phyloP scores from a whole-genome alignment of 208 protist species.

The Trichomonas gallinae region DNA sequence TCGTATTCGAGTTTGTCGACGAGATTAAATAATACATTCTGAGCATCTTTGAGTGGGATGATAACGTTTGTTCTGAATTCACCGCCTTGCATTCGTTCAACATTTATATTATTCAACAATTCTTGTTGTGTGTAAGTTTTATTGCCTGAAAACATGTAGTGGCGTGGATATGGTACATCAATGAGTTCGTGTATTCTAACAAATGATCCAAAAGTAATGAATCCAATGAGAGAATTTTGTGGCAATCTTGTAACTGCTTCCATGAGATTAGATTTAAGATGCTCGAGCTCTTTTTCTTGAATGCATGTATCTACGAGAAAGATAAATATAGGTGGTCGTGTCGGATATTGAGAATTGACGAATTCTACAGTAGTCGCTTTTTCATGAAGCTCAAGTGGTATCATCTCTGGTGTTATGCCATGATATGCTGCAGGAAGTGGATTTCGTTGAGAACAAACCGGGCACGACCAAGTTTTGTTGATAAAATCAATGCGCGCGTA shows the following conservation, averaged over 20 bases:
- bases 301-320: slow-evolving; percentile 92
- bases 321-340: slow-evolving; percentile 53
- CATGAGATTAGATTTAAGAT: slow-evolving; percentile 69
- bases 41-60: neutral
- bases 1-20: neutral
- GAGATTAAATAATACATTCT: neutral
- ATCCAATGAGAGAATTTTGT: slow-evolving; percentile 65
- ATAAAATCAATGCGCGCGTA: slow-evolving; percentile 47
- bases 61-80: neutral
- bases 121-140: slow-evolving; percentile 31
- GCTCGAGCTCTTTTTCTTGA: slow-evolving; percentile 39
- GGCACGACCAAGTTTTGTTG: slow-evolving; percentile 68
- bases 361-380: slow-evolving; percentile 85
- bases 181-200: slow-evolving; percentile 64
- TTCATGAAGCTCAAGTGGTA: slow-evolving; percentile 66
- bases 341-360: slow-evolving; percentile 44
- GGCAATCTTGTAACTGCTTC: slow-evolving; percentile 72
- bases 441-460: slow-evolving; percentile 74
- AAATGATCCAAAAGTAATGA: slow-evolving; percentile 86
- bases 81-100: neutral
- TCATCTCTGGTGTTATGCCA: slow-evolving; percentile 62
- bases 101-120: neutral
- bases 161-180: slow-evolving; percentile 48
- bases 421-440: slow-evolving; percentile 76
- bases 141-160: slow-evolving; percentile 58